Base-by-base conservation (phyloP, 345 rosid species). In the Aquilaria malaccensis region DNA sequence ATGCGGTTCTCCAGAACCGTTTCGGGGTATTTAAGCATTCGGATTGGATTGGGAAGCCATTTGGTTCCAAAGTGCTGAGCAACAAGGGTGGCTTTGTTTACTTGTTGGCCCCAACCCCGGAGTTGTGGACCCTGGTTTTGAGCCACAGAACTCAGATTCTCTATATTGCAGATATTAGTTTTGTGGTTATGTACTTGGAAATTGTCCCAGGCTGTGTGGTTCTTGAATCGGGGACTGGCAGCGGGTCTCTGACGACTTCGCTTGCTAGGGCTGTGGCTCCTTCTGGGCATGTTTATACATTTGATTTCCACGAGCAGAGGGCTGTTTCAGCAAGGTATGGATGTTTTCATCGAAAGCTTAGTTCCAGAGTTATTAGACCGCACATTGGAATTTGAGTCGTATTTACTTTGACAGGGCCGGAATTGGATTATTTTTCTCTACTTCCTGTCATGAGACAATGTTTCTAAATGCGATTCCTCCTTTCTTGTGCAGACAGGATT, bases 101-200 rank as follows among this genome's bases (percentile, higher is more conserved):
- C 76, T 64, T 94, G 45, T 69, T 94, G 55, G 92, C 90, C 72
- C 99, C 96, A 11, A 84, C 96, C 31, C 96, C 97, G 1, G 98
- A 93, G 72, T 58, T 90, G 29, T 94, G 99, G 99, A 94, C 97
- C 30, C 50, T 88, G 68, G 99, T 90, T 61, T 75, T 90, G 65
- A 90, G 92, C 79, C 99, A 90, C 73, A 79, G 96, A 82, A 94
- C 97, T 45, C 96, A 90, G 83, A 94, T 90, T 73, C 99, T 94
- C 12, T 90, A 90, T 62, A 81, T 90, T 50, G 97, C 96, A 7
- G 99, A 90, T 79, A 90, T 90, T 61, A 80, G 89, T 77, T 83
- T 94, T 58, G 83, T 90, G 55, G 72, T 86, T 12, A 85, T 76
- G 85, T 87, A 77, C 78, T 77, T 90, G 65, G 99, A 93, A 75